These are phyloP conservation scores for Cornus florida DNA, from an alignment of 148 eudicot genomes.

Conservation along the genomic window DNA sequence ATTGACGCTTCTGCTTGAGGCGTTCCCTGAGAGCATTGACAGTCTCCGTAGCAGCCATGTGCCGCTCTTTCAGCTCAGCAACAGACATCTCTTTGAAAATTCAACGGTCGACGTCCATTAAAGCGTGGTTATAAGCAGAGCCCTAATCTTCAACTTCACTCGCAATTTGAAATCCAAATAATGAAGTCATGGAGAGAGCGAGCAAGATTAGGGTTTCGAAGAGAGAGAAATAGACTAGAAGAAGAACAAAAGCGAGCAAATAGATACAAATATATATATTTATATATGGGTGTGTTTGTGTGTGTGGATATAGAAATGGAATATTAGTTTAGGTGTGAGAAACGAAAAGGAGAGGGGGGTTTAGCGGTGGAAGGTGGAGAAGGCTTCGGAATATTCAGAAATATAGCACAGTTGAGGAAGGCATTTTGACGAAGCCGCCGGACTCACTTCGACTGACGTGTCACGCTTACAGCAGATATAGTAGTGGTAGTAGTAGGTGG, in stretches of 20 bases:
- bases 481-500: neutral
- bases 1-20: constrained; percentile 67
- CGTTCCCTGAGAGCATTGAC: constrained; percentile 70
- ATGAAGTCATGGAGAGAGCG: neutral
- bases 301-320: no score
- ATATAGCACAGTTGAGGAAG: neutral
- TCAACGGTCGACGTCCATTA: neutral
- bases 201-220: neutral
- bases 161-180: neutral
- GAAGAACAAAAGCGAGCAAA: neutral
- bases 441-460: neutral
- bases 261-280: neutral
- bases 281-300: no score
- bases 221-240: neutral
- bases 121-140: constrained; percentile 1
- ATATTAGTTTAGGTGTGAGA: no score
- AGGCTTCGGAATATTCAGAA: neutral
- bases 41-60: constrained; percentile 66
- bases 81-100: constrained; percentile 48
- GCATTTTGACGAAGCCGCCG: neutral
- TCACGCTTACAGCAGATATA: neutral
- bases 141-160: constrained; percentile 1
- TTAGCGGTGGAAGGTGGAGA: neutral
- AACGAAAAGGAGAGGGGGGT: neutral
- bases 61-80: constrained; percentile 78